A percentile compares a stretch with the other conserved stretches of the same genome.
Conservation (phyloP, 139 green algal species). For the Pleodorina starrii region DNA sequence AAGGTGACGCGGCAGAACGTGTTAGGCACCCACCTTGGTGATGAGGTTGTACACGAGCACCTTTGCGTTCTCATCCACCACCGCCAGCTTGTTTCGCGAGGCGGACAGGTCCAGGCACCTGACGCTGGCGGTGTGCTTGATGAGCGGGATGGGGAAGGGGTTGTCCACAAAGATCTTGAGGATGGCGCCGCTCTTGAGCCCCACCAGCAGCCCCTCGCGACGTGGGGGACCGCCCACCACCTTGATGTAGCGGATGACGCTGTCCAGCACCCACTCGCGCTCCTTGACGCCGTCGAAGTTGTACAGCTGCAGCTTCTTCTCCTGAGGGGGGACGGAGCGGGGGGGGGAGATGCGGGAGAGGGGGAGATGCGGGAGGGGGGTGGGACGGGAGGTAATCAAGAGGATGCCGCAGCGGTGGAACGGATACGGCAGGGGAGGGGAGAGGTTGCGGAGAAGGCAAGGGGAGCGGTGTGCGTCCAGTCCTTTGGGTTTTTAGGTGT, state of each 20-base stretch:
- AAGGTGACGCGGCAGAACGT: no score
- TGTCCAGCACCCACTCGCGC: conserved; percentile 84
- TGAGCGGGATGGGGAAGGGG: conserved; percentile 80
- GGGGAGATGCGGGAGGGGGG: background rate
- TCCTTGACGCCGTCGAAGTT: conserved; percentile 81
- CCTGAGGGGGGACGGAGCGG: conserved; percentile 57
- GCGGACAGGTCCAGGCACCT: conserved; percentile 72
- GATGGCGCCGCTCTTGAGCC: conserved; percentile 79
- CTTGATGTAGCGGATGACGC: conserved; percentile 89
- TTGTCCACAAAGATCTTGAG: conserved; percentile 89
- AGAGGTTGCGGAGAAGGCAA: no score
- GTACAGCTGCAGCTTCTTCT: conserved; percentile 87
- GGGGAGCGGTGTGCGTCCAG: background rate
- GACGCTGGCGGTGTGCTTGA: conserved; percentile 79
- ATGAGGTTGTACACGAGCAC: conserved; percentile 84
- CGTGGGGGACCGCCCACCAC: conserved; percentile 76
- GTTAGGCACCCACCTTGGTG: conserved; percentile 74
- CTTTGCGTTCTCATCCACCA: conserved; percentile 84
- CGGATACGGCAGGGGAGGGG: no score
- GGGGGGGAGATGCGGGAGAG: background rate
- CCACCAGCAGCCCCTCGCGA: conserved; percentile 85
- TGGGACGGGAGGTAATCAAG: no score
- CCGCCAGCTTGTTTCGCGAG: conserved; percentile 78
- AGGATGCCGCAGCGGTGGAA: no score
- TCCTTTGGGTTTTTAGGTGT: background rate